A percentile compares a stretch with the other conserved stretches of the same genome.
Conservation (phyloP, 2,329 filamentous ascomycete species). For the Endoconidiophora laricicola region DNA sequence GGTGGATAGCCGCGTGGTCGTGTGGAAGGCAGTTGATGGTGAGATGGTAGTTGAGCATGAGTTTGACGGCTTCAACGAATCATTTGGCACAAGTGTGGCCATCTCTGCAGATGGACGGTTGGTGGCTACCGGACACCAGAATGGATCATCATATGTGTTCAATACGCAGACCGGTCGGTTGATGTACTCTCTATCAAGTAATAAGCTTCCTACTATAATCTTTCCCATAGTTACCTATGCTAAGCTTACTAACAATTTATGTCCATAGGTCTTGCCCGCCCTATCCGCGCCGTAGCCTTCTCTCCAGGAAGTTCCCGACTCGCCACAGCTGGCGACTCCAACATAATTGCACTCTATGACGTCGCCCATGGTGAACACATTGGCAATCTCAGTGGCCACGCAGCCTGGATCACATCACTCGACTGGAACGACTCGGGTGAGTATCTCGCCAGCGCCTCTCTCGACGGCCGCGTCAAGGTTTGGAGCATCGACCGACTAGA, state of each 20-base stretch:
- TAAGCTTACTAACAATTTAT: neutral
- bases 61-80: constrained; percentile 43
- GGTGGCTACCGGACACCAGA: constrained; percentile 86
- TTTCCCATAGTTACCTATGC: neutral
- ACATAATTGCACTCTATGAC: constrained; percentile 82
- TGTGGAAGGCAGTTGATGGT: constrained; percentile 36
- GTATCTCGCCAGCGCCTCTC: constrained; percentile 71
- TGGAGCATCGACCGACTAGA: constrained; percentile 74
- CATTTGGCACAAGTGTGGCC: constrained; percentile 80
- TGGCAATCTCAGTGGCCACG: constrained; percentile 62
- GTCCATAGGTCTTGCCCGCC: constrained; percentile 6
- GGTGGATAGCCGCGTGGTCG: constrained; percentile 24
- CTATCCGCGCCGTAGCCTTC: constrained; percentile 67
- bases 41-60: constrained; percentile 80
- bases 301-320: constrained; percentile 71
- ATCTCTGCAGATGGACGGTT: constrained; percentile 63
- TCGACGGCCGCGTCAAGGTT: constrained; percentile 89
- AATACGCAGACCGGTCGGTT: constrained; percentile 79
- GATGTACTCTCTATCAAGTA: constrained; percentile 67
- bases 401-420: constrained; percentile 75
- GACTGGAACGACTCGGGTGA: constrained; percentile 92
- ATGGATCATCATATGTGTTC: constrained; percentile 84
- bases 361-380: constrained; percentile 85
- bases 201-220: constrained; percentile 11
- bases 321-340: constrained; percentile 78